Evolutionary conservation across 2,329 filamentous ascomycete genomes (phyloP).

Genomic region (Bipolaris victoriae): DNA sequence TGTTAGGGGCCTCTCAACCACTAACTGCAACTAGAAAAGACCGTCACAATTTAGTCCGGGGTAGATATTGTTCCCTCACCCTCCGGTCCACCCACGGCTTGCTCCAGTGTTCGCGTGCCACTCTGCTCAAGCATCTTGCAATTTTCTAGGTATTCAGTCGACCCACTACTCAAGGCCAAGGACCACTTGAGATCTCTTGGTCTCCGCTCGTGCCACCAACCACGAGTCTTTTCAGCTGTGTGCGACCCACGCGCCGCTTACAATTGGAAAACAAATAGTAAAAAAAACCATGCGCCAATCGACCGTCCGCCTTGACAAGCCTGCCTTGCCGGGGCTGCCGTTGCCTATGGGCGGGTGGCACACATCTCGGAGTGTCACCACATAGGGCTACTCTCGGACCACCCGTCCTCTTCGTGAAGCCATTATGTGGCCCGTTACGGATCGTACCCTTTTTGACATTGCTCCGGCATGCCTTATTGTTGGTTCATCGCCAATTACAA

Average conservation of each 20-base stretch:
- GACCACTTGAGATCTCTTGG: slow-evolving; percentile 12
- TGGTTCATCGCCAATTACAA: slow-evolving; percentile 27
- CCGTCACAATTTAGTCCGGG: slow-evolving; percentile 10
- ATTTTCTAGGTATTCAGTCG: slow-evolving; percentile 11
- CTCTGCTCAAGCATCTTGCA: slow-evolving; percentile 4
- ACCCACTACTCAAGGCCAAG: slow-evolving; percentile 16
- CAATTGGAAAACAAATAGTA: slow-evolving; percentile 7
- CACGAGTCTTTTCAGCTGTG: slow-evolving; percentile 9
- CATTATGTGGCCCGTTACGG: slow-evolving; percentile 30
- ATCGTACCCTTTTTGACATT: slow-evolving; percentile 30
- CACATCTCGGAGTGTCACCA: slow-evolving; percentile 42
- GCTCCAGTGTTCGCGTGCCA: slow-evolving; percentile 19
- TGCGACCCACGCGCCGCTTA: slow-evolving; percentile 7
- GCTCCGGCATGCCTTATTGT: slow-evolving; percentile 23
- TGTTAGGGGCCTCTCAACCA: slow-evolving; percentile 13
- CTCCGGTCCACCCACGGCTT: slow-evolving; percentile 13
- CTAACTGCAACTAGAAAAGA: slow-evolving; percentile 13
- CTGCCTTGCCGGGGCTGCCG: slow-evolving; percentile 29
- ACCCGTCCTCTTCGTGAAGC: slow-evolving; percentile 24
- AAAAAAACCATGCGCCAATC: slow-evolving; percentile 31
- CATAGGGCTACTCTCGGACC: slow-evolving; percentile 29
- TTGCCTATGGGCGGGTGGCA: slow-evolving; percentile 28
- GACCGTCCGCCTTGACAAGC: slow-evolving; percentile 12
- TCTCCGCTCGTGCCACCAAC: slow-evolving; percentile 18
- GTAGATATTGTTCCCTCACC: slow-evolving; percentile 11